Conservation (phyloP, 2,329 filamentous ascomycete species). For the Aquanectria penicillioides region DNA sequence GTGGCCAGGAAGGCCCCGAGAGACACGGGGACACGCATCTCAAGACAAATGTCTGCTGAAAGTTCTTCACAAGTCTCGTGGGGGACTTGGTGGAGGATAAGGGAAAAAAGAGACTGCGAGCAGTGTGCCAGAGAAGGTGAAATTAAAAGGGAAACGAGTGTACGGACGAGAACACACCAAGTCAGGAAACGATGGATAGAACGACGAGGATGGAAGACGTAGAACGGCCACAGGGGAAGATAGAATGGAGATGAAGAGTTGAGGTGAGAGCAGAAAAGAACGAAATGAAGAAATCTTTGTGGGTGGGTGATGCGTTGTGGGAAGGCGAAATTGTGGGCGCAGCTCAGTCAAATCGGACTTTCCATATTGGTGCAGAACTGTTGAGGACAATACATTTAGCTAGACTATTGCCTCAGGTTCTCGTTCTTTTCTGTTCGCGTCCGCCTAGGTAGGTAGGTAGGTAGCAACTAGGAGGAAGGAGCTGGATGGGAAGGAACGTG, state of each 20-base stretch:
- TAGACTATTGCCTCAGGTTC: slow-evolving; percentile 13
- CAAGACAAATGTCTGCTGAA: slow-evolving; percentile 27
- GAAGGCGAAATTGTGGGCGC: slow-evolving; percentile 19
- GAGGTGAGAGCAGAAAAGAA: slow-evolving; percentile 21
- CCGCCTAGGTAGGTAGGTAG: too few species aligned
- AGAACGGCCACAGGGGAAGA: slow-evolving; percentile 20
- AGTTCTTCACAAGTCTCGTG: neutral
- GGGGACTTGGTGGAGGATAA: neutral
- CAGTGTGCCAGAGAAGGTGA: neutral
- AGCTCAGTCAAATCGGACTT: slow-evolving; percentile 26
- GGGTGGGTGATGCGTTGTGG: neutral
- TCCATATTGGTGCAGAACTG: slow-evolving; percentile 24
- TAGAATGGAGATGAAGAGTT: slow-evolving; percentile 29
- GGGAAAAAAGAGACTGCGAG: neutral
- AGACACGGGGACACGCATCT: slow-evolving; percentile 52
- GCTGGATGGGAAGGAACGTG: slow-evolving; percentile 26
- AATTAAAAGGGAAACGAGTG: slow-evolving; percentile 20
- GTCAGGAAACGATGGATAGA: slow-evolving; percentile 28
- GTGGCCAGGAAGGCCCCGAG: slow-evolving; percentile 49
- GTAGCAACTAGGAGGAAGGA: too few species aligned
- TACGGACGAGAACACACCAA: slow-evolving; percentile 13
- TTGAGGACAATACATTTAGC: slow-evolving; percentile 33
- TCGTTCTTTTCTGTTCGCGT: too few species aligned
- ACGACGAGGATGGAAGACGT: slow-evolving; percentile 28
- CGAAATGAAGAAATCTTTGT: slow-evolving; percentile 21